phyloP scores from a whole-genome alignment of 2,329 filamentous ascomycete genomes.

The Pestalotiopsis sp. region DNA sequence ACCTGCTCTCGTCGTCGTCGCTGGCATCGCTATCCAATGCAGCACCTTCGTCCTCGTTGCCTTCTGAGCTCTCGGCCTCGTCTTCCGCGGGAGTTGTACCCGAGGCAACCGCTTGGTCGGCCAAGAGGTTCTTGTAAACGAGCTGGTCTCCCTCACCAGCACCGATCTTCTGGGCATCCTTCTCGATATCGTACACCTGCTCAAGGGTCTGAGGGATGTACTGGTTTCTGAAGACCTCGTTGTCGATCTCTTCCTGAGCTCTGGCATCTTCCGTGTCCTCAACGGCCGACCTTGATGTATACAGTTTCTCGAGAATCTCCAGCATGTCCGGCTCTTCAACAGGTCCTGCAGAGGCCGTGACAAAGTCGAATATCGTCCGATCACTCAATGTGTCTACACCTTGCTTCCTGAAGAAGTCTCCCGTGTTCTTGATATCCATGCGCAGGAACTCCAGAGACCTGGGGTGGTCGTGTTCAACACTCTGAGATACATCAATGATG shows the following conservation, averaged over 20 bases:
- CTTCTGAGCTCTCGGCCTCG: conserved; percentile 37
- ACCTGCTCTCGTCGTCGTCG: conserved; percentile 49
- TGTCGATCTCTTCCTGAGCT: conserved; percentile 72
- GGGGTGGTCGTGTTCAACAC: conserved; percentile 95
- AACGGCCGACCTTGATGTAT: conserved; percentile 52
- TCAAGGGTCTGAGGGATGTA: conserved; percentile 96
- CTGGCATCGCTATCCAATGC: conserved; percentile 42
- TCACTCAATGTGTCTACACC: conserved; percentile 81
- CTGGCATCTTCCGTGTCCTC: conserved; percentile 49
- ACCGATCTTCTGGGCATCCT: conserved; percentile 77
- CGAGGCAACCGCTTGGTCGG: conserved; percentile 59
- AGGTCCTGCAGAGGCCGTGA: conserved; percentile 63
- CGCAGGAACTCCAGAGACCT: conserved; percentile 88
- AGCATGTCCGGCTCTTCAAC: conserved; percentile 62
- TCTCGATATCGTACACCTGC: conserved; percentile 94
- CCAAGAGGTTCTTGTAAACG: conserved; percentile 82
- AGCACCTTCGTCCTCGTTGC: conserved; percentile 50
- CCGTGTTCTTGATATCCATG: conserved; percentile 98
- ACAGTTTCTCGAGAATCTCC: conserved; percentile 65
- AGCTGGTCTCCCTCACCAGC: conserved; percentile 74
- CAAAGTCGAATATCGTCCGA: conserved; percentile 79
- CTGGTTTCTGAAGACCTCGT: conserved; percentile 91
- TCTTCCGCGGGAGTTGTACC: conserved; percentile 34
- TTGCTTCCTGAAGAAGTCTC: conserved; percentile 86
- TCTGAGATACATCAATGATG: conserved; percentile 97